These are phyloP conservation scores for Poterioochromonas sp. DNA, from an alignment of 352 stramenopile species.

Conservation along the genomic window DNA sequence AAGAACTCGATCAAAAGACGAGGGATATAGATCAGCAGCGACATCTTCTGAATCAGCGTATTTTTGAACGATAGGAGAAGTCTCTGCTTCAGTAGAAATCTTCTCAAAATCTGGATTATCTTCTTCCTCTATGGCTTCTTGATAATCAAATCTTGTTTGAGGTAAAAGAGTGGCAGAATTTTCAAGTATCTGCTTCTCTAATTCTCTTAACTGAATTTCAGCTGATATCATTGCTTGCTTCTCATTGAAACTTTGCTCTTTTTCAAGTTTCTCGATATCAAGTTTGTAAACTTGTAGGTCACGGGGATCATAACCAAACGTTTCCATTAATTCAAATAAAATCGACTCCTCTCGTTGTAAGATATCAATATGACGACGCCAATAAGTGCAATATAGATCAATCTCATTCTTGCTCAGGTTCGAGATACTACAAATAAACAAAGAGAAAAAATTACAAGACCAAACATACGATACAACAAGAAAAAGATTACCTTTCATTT, in stretches of 20 bases:
- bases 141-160: neutral
- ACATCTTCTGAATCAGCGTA: neutral
- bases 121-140: neutral
- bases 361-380: neutral
- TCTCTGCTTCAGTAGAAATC: neutral
- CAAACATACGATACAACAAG: neutral
- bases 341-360: neutral
- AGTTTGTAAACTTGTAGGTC: neutral
- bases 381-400: neutral
- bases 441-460: neutral
- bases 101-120: neutral
- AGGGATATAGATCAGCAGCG: neutral
- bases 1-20: neutral
- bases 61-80: neutral
- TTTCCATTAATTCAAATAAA: neutral
- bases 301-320: neutral
- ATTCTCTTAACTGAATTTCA: neutral
- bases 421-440: neutral
- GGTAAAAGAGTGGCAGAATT: neutral
- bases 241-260: constrained; percentile 1
- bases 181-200: neutral
- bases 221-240: neutral
- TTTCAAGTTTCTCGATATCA: neutral
- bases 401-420: neutral
- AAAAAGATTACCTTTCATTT: neutral